Percentiles rank a stretch among this genome's conserved stretches.
Evolutionary conservation across 257 asterid genomes (phyloP).

Genomic region (Paulownia fortunei): DNA sequence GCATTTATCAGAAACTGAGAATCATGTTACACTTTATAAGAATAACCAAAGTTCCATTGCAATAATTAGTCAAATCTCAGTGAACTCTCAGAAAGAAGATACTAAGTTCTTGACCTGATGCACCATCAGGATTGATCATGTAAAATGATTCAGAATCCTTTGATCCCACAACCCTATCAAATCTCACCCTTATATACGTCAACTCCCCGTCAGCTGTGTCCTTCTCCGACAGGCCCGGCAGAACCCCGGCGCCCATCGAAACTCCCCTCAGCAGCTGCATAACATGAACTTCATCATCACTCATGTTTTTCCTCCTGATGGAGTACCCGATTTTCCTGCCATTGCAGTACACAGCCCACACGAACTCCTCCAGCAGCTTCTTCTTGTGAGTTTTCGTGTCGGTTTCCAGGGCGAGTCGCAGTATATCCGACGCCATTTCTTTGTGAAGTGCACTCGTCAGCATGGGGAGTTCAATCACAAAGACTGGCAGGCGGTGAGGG

Average conservation of each 20-base stretch:
- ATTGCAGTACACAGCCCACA: constrained; percentile 89
- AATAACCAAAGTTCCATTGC: not conserved
- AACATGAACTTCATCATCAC: constrained; percentile 76
- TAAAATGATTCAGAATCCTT: constrained; percentile 85
- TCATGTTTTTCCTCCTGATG: constrained; percentile 72
- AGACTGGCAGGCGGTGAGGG: constrained; percentile 78
- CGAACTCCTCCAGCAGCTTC: constrained; percentile 82
- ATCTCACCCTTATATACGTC: constrained; percentile 86
- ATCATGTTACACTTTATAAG: too few species aligned
- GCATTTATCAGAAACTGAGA: too few species aligned
- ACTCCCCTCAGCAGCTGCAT: constrained; percentile 82
- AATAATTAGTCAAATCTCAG: not conserved
- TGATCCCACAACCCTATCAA: constrained; percentile 79
- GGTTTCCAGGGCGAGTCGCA: constrained; percentile 75
- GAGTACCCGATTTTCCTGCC: constrained; percentile 82
- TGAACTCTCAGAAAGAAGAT: constrained; percentile 70
- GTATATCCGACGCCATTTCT: constrained; percentile 82
- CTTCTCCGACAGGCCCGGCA: constrained; percentile 60
- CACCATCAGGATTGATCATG: constrained; percentile 93
- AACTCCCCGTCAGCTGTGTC: constrained; percentile 58
- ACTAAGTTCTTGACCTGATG: constrained; percentile 86
- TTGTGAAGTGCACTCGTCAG: constrained; percentile 63
- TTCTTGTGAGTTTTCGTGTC: constrained; percentile 72
- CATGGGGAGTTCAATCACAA: constrained; percentile 89
- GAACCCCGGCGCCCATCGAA: constrained; percentile 95